Evolutionary conservation across 2,329 filamentous ascomycete genomes (phyloP), one percentile per base, ranked within the genome.

Genomic region (Hypoxylon rubiginosum): DNA sequence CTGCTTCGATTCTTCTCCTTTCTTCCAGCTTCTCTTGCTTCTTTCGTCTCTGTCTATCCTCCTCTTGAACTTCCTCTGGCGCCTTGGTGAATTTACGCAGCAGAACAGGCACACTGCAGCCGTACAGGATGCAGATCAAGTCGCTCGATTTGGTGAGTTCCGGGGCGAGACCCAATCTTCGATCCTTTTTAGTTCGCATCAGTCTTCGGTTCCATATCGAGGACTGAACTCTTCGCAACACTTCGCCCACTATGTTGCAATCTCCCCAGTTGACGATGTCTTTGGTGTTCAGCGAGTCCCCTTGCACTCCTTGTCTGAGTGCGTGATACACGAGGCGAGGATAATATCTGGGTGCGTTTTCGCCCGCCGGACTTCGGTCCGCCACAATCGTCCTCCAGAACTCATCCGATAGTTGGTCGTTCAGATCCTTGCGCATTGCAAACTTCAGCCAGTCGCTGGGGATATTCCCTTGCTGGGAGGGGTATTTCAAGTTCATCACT

Each of bases 61-160:
- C 64, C 7, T 62, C 50, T 6, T 21, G 34, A 5, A 66, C 51
- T 32, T 66, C 53, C 2, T 24, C 19, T 9, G 30, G 17, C 3
- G 64, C 28, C 45, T 66, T 66, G 24, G 48, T 43, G 46, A 55
- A 59, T 17, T 34, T 24, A 15, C 64, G 58, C 0, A 66, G 50
- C 2, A 66, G 9, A 17, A 66, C 64, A 13, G 64, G 64, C 17
- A 62, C 59, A 11, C 64, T 66, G 32, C 64, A 66, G 13, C 59
- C 58, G 36, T 66, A 63, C 5, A 66, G 24, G 15, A 66, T 62
- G n/a, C 58, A 62, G 5, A 63, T 51, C 17, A 58, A n/a, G 19
- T 66, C 64, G 10, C 53, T 51, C 4, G 30, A n/a, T 7, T 17
- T n/a, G 21, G 54, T 50, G 19, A 36, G 26, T 43, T 62, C 32